Base-by-base conservation (phyloP, 1,139 yeast genomes). In the Debaryomyces robertsiae region DNA sequence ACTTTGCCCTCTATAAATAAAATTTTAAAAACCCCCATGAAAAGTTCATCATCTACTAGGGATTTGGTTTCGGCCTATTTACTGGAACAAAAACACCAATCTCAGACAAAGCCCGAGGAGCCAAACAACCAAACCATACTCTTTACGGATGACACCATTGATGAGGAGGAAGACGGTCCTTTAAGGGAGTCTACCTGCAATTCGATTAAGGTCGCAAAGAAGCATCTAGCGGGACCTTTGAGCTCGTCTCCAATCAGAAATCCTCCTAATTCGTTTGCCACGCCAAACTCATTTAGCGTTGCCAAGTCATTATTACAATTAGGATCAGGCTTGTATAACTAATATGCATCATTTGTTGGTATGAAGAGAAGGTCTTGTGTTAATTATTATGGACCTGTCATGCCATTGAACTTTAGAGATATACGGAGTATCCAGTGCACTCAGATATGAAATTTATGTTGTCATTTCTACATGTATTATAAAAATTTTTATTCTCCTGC, bases 281-380 rank as follows among this genome's bases (percentile, higher is more conserved):
- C 78, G n/a, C 78, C 78, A 39, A 73, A 70, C 52, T 68, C 75
- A 41, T 73, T 73, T 48, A 67, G 72, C 39, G 77, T 73, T 41
- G 78, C 78, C 36, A 72, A 71, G 53, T 68, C 75, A 24, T 68
- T 73, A 51, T 65, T 73, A 45, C 77, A 71, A 55, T 64, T 73
- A 49, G 77, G 77, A 18, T 40, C 43, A 11, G 32, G 60, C 51
- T 23, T 54, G 48, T 44, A 50, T 30, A 32, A 32, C 28, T 39
- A 25, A 33, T 16, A 15, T 13, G 22, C 22, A 19, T 19, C 7
- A n/a, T n/a, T n/a, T n/a, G n/a, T n/a, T n/a, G n/a, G n/a, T n/a
- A n/a, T n/a, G n/a, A n/a, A n/a, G n/a, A n/a, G n/a, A n/a, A n/a
- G 5, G 22, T 19, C 22, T 19, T 5, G 22, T 7, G 5, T 19